phyloP scores from a whole-genome alignment of 2,329 filamentous ascomycete genomes.

The Phyllosticta capitalensis region DNA sequence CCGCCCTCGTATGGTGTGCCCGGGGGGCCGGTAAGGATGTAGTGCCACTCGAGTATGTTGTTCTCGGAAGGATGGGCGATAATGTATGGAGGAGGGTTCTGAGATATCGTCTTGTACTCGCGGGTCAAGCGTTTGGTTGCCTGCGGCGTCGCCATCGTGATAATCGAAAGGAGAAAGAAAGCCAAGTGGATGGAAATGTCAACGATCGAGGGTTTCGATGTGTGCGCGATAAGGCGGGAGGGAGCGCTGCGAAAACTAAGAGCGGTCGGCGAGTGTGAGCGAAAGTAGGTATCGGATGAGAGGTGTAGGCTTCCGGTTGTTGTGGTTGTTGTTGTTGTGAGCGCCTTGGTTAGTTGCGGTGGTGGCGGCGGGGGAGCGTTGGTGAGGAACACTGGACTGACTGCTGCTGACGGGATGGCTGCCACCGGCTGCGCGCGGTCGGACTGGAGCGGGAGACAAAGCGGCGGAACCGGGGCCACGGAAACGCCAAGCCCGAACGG shows the following conservation, averaged over 20 bases:
- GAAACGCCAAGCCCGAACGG: background rate
- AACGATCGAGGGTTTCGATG: background rate
- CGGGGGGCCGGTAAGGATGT: constrained; percentile 89
- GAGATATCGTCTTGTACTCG: constrained; percentile 55
- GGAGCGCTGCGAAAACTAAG: background rate
- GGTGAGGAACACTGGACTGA: background rate
- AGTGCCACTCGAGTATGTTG: constrained; percentile 94
- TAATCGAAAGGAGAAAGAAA: constrained; percentile 4
- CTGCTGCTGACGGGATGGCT: too few species aligned
- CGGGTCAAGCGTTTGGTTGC: constrained; percentile 44
- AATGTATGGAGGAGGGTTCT: constrained; percentile 82
- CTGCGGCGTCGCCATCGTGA: constrained; percentile 29
- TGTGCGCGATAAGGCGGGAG: background rate
- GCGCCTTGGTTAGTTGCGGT: too few species aligned
- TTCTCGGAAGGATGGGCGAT: constrained; percentile 78
- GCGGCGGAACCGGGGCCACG: background rate
- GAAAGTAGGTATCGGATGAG: background rate
- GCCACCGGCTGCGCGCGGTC: too few species aligned
- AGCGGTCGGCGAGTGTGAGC: background rate
- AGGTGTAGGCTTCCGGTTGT: background rate
- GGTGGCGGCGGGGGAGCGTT: background rate
- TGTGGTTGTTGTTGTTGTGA: background rate
- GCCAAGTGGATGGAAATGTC: background rate
- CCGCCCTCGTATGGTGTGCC: constrained; percentile 89
- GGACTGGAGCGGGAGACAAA: too few species aligned